Base-by-base conservation (phyloP, 2,329 filamentous ascomycete species). In the Diplocarpon rosae region DNA sequence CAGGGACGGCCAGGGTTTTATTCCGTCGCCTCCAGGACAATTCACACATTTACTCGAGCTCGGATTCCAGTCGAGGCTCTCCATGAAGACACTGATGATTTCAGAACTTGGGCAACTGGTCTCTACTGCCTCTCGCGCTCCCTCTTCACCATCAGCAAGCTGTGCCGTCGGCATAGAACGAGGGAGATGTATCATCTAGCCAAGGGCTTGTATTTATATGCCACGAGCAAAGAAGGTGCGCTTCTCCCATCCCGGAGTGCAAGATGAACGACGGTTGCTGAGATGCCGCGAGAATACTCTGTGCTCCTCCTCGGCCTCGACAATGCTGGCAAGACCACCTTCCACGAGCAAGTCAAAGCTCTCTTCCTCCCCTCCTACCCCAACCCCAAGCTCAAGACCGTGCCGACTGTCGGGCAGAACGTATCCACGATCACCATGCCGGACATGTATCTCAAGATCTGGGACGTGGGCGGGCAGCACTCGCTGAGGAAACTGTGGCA, bases 281-380 rank as follows among this genome's bases (percentile, higher is more conserved):
- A 13, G 38, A 37, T 31, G 39, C 37, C 20, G 28, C 14, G 42
- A 92, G 90, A 96, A 70, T 96, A 95, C 72, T 95, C 90, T 16
- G 86, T 95, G 60, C 86, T 96, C 61, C 83, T 96, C 55, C 85
- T 96, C 58, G 92, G 92, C 52, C 85, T 96, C 61, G 92, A 96
- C 72, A 96, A 96, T 63, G 92, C 92, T 49, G 92, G 92, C 65
- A 96, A 96, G 72, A 96, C 92, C 33, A 96, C 92, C 20, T 89
- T 96, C 62, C 88, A 95, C 66, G 87, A 93, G 63, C 89, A 95
- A 65, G 87, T 96, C 65, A 95, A 95, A 68, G 78, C 87, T 43
- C 75, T 93, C 61, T 95, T n/a, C n/a, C n/a, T 87, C 72, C 72
- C 78, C 36, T 70, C 72, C 51, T 68, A 67, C 45, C 75, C 70